Evolutionary conservation across 352 stramenopile genomes (phyloP).

Genomic region (Elongisporangium anandrum): DNA sequence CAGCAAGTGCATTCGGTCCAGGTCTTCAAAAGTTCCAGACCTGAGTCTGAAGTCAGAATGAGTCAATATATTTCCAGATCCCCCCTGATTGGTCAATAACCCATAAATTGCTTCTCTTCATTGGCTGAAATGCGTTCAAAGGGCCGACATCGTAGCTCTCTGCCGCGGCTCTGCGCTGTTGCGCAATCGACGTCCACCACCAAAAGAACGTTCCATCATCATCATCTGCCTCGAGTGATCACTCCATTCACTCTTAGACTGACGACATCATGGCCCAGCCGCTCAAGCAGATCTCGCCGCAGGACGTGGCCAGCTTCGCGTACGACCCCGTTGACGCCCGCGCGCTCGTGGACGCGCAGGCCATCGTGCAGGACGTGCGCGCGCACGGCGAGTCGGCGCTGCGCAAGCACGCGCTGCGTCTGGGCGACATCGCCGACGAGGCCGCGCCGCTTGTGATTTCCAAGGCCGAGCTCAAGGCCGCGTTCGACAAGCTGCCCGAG

Average conservation of each 20-base stretch:
- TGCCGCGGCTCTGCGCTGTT: not conserved
- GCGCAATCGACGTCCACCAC: not conserved
- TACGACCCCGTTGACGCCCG: conserved; percentile 72
- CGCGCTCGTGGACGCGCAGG: conserved; percentile 54
- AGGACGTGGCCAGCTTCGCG: conserved; percentile 68
- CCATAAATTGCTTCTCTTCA: not conserved
- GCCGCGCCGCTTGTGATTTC: conserved; percentile 46
- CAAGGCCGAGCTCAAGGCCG: conserved; percentile 66
- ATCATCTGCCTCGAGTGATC: not conserved
- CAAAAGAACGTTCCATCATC: not conserved
- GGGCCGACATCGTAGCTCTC: not conserved
- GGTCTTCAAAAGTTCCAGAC: too few relatives aligned
- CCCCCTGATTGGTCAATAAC: not conserved
- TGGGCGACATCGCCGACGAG: conserved; percentile 53
- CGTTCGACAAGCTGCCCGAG: conserved; percentile 73
- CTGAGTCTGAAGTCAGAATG: too few relatives aligned
- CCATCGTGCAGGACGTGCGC: conserved; percentile 71
- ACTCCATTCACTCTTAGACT: not conserved
- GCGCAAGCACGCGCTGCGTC: conserved; percentile 46
- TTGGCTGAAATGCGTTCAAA: not conserved
- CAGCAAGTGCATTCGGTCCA: too few relatives aligned
- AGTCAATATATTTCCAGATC: too few relatives aligned
- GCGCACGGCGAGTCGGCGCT: conserved; percentile 38
- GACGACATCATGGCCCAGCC: conserved; percentile 21
- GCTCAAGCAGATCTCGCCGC: conserved; percentile 67